Base-by-base conservation (phyloP, 169 alveolate species). In the Cyclospora cayetanensis region DNA sequence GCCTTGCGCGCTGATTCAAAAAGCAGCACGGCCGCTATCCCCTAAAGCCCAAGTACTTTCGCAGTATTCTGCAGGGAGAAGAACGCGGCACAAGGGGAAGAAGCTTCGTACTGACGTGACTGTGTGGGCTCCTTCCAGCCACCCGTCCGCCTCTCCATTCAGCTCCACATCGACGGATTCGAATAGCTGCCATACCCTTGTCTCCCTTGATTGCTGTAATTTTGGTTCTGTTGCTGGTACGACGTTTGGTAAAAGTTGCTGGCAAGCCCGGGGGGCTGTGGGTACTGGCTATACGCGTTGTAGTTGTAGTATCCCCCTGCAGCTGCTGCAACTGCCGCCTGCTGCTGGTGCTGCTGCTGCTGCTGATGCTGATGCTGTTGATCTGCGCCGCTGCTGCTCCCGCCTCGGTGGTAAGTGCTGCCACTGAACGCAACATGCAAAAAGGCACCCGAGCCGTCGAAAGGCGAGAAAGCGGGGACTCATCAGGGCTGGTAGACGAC, bases 261-360 rank as follows among this genome's bases (percentile, higher is more conserved):
- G 39, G 72, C 91, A 4, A 85, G 72, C 53, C 91, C 91, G 12
- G 91, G 91, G 12, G 91, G 91, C 35, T 85, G 91, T 1, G 91
- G 50, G 83, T 85, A 85, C 50, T 85, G 91, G 1, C 68, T 72
- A 52, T 85, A 85, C 63, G 60, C 90, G 84, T 55, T 46, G 72
- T 85, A 85, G 60, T 60, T 42, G 84, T 85, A 85, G 39, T 66
- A 63, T 1, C 84, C 91, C 42, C 83, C 91, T 3, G 91, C 91
- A 1, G 91, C 91, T 1, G 91, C 91, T 0, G 84, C 91, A 9
- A 27, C 79, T 39, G 91, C 91, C 11, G 90, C 90, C 39, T 41
- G 68, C 66, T 41, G 68, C 66, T 76, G 87, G 25, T 76, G 87
- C 60, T 83, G 90, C 65, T 84, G 90, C 72, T 83, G 85, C 85